Percentiles rank a stretch among this genome's conserved stretches.
Evolutionary conservation across 371 early-diverging fungal species (phyloP).

Genomic region (Mucor saturninus): DNA sequence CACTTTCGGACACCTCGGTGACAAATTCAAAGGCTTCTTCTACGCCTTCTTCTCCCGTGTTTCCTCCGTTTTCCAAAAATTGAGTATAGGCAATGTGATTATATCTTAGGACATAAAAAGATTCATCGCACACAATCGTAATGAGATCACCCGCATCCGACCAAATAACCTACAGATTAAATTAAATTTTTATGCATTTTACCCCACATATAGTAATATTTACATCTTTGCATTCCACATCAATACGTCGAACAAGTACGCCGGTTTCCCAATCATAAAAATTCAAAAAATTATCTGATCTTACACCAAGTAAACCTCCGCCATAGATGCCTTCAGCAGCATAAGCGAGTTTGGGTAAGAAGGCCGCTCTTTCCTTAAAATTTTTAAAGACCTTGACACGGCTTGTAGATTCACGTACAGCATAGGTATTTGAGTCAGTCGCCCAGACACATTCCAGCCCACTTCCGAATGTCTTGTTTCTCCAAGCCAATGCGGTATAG

Average conservation of each 20-base stretch:
- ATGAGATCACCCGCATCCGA: constrained; percentile 92
- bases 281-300: constrained; percentile 81
- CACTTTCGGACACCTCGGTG: constrained; percentile 86
- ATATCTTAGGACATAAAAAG: constrained; percentile 91
- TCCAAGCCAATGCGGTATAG: constrained; percentile 98
- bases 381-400: constrained; percentile 88
- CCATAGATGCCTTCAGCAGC: constrained; percentile 94
- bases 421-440: constrained; percentile 92
- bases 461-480: constrained; percentile 97
- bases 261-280: constrained; percentile 98
- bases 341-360: constrained; percentile 72
- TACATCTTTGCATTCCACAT: constrained; percentile 83
- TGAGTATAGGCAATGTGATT: constrained; percentile 82
- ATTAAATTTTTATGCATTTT: background rate
- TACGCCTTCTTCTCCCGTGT: constrained; percentile 90
- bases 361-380: constrained; percentile 86
- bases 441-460: constrained; percentile 98
- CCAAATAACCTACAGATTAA: constrained; percentile 64
- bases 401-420: constrained; percentile 91
- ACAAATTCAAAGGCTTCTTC: constrained; percentile 96
- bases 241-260: constrained; percentile 90
- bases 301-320: constrained; percentile 90
- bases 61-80: constrained; percentile 76
- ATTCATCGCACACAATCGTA: constrained; percentile 90
- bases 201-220: constrained; percentile 34